Evolutionary conservation across 23 red algal species (phyloP), one percentile per base, ranked within the genome.

Genomic region (Gracilaria gracilis): DNA sequence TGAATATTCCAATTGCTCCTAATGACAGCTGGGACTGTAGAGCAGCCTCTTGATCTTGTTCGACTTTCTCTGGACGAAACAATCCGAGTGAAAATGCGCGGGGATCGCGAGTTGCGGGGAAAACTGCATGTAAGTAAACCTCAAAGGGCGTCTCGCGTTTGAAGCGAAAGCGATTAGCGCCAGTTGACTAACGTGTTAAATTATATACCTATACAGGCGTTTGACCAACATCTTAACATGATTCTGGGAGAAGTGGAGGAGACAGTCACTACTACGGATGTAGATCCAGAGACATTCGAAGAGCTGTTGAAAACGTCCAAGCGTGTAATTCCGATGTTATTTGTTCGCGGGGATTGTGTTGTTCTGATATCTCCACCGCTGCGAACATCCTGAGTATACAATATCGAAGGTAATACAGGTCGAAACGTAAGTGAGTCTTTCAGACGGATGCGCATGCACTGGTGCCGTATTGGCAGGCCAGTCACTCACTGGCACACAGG

Each of bases 221-320:
- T 96, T 81, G 97, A 99, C 82, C 97, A 99, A 93, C 97, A 99
- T 66, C 82, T 99, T 64, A 99, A 99, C 75, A 89, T 99, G 91
- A 89, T 99, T 36, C 76, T 99, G 7, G 93, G 94, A 34, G 93
- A 99, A 77, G 97, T 94, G 9, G 90, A 96, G 50, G 97, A 99
- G 82, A 99, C 94, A 28, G 69, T 95, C 55, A 90, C 82, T 13
- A 86, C 62, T 4, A 84, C 91, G 25, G 94, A 96, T 36, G 87
- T 96, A 21, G 97, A 99, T 79, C 82, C 93, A 49, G 97, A 99
- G 89, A 99, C 97, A 55, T 94, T 81, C 53, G 97, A 99, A 85
- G 79, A 99, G 84, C 93, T 99, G 16, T 39, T 99, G 32, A 82
- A 90, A 9, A 87, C 84, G 40, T 88, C 76, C 25, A 94, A 85